Conservation (phyloP, 106 monocot species). For the Acanthochlamys bracteata region DNA sequence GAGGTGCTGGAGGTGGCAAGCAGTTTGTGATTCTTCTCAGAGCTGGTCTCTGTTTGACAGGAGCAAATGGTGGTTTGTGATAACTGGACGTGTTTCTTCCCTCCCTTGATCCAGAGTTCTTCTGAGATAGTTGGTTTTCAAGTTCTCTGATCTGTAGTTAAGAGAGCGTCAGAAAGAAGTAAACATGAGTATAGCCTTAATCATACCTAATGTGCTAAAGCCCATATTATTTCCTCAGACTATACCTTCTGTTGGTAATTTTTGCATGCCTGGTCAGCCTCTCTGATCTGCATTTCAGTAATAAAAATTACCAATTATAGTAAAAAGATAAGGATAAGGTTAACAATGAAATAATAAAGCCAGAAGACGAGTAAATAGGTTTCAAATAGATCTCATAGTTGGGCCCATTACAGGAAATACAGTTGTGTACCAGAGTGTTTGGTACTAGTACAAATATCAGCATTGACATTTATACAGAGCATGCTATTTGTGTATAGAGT, state of each 20-base stretch:
- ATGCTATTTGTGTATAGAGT: background rate
- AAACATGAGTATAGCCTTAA: background rate
- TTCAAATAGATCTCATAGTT: no score
- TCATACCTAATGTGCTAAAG: background rate
- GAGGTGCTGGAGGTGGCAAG: constrained; percentile 26
- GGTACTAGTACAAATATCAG: no score
- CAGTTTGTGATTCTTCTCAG: constrained; percentile 40
- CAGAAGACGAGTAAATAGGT: background rate
- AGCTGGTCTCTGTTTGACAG: constrained; percentile 40
- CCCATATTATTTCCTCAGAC: background rate
- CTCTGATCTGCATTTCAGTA: constrained; percentile 30
- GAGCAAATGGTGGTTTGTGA: constrained; percentile 53
- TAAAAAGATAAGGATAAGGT: background rate
- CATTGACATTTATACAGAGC: background rate
- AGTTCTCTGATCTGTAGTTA: constrained; percentile 60
- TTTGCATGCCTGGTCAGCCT: constrained; percentile 44
- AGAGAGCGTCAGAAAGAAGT: background rate
- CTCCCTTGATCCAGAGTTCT: constrained; percentile 18
- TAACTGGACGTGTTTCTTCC: constrained; percentile 19
- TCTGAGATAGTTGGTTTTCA: constrained; percentile 58
- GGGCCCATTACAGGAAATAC: no score
- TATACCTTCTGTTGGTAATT: constrained; percentile 56
- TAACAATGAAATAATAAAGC: background rate
- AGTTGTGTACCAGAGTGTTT: no score
- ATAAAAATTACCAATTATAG: background rate